phyloP scores from a whole-genome alignment of 441 rosid genomes.

The Viola pubescens region DNA sequence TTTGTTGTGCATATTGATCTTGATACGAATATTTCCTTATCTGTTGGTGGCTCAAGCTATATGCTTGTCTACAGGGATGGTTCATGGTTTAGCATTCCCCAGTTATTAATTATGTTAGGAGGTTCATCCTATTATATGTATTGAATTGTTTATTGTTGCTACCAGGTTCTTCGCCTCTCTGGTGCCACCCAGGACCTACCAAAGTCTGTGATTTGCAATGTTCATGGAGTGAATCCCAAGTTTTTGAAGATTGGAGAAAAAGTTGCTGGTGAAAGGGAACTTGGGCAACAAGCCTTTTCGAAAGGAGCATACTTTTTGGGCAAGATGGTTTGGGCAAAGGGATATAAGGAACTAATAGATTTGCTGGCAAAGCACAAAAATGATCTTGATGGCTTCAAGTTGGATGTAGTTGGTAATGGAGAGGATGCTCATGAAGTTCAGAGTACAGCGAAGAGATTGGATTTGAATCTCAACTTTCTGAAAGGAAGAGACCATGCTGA shows the following conservation, averaged over 20 bases:
- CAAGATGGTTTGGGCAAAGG: conserved; percentile 99
- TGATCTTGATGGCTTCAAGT: conserved; percentile 71
- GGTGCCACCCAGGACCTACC: conserved; percentile 95
- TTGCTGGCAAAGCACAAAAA: conserved; percentile 62
- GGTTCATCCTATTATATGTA: conserved; percentile 2
- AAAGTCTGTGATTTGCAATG: conserved; percentile 85
- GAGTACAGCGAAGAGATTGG: conserved; percentile 54
- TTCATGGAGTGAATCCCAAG: conserved; percentile 94
- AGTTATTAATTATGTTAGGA: neutral
- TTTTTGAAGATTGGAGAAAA: conserved; percentile 86
- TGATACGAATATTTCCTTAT: neutral
- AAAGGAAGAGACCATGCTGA: conserved; percentile 95
- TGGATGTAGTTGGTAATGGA: conserved; percentile 94
- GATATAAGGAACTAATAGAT: conserved; percentile 87
- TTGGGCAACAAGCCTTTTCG: conserved; percentile 86
- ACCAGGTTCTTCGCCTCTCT: conserved; percentile 92
- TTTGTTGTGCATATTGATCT: conserved; percentile 13
- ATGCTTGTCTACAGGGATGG: neutral
- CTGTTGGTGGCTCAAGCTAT: conserved; percentile 3
- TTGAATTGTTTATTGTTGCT: neutral
- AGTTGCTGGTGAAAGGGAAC: conserved; percentile 67
- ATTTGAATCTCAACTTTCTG: conserved; percentile 73
- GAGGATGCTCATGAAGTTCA: conserved; percentile 89
- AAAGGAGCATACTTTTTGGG: conserved; percentile 95
- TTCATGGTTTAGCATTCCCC: too few relatives aligned